phyloP scores from a whole-genome alignment of 2,329 filamentous ascomycete genomes.

The Nemania sp. region DNA sequence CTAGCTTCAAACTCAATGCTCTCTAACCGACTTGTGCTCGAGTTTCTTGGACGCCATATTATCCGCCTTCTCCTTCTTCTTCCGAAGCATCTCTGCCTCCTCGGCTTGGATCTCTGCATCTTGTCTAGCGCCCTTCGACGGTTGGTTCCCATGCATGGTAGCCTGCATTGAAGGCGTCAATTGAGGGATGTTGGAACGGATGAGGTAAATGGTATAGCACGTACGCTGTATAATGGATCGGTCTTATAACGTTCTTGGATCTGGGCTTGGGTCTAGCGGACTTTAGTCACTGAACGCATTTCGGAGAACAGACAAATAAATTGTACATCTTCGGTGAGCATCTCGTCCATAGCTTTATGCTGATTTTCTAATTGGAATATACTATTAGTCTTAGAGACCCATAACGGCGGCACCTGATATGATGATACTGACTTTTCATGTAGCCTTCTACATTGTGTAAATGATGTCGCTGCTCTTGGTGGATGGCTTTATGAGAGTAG shows the following conservation, averaged over 20 bases:
- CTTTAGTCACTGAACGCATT: neutral
- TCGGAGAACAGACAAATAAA: neutral
- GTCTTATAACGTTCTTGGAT: slow-evolving; percentile 33
- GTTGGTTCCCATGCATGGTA: slow-evolving; percentile 33
- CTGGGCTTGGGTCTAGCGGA: slow-evolving; percentile 26
- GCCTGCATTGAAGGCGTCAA: slow-evolving; percentile 25
- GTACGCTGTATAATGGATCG: slow-evolving; percentile 34
- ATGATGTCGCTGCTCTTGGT: slow-evolving; percentile 31
- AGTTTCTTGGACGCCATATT: slow-evolving; percentile 31
- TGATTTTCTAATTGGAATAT: slow-evolving; percentile 28
- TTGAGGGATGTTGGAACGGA: neutral
- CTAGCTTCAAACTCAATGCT: neutral
- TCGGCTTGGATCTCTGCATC: slow-evolving; percentile 37
- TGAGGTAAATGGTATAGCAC: neutral
- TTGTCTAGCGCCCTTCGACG: slow-evolving; percentile 32
- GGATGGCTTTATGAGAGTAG: slow-evolving; percentile 27
- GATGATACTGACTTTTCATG: slow-evolving; percentile 28
- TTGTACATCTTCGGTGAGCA: slow-evolving; percentile 33
- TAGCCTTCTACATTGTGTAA: slow-evolving; percentile 31
- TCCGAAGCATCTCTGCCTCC: slow-evolving; percentile 33
- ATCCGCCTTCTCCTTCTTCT: slow-evolving; percentile 34
- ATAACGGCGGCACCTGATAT: neutral
- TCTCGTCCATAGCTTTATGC: slow-evolving; percentile 32
- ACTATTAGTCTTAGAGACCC: neutral
- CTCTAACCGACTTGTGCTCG: slow-evolving; percentile 8